Percentiles rank a stretch among this genome's conserved stretches.
phyloP scores from a whole-genome alignment of 202 grass and related monocot genomes.

The Musa balbisiana region DNA sequence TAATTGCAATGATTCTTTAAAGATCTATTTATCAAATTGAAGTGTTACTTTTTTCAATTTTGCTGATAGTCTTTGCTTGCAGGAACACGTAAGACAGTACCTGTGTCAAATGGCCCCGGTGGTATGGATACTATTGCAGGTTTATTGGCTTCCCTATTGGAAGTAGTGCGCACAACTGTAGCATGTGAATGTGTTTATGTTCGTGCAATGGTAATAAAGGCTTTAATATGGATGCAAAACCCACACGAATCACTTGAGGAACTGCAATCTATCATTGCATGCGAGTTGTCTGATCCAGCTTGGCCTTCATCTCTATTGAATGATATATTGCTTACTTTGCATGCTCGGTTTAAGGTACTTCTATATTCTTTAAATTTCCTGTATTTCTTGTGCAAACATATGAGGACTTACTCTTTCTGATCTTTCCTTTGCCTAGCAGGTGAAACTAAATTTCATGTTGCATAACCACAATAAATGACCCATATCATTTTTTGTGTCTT shows the following conservation, averaged over 20 bases:
- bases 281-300: constrained; percentile 90
- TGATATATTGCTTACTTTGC: constrained; percentile 95
- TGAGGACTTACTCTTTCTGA: background rate
- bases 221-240: constrained; percentile 99
- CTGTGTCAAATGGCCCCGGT: constrained; percentile 65
- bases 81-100: constrained; percentile 61
- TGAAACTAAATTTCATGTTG: background rate
- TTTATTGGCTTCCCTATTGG: constrained; percentile 92
- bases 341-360: constrained; percentile 95
- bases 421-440: background rate
- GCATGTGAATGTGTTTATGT: constrained; percentile 99
- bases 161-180: constrained; percentile 97
- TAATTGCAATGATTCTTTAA: background rate
- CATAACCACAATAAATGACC: background rate
- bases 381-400: background rate
- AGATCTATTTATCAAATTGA: background rate
- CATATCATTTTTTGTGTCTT: background rate
- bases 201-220: constrained; percentile 97
- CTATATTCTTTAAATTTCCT: constrained; percentile 7
- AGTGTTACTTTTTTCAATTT: background rate
- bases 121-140: constrained; percentile 76
- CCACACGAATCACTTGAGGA: constrained; percentile 94
- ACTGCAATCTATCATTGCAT: constrained; percentile 89
- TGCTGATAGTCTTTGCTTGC: constrained; percentile 20
- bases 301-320: constrained; percentile 96